These are phyloP conservation scores for Candida germanica DNA, from an alignment of 805 yeast species.

Conservation along the genomic window DNA sequence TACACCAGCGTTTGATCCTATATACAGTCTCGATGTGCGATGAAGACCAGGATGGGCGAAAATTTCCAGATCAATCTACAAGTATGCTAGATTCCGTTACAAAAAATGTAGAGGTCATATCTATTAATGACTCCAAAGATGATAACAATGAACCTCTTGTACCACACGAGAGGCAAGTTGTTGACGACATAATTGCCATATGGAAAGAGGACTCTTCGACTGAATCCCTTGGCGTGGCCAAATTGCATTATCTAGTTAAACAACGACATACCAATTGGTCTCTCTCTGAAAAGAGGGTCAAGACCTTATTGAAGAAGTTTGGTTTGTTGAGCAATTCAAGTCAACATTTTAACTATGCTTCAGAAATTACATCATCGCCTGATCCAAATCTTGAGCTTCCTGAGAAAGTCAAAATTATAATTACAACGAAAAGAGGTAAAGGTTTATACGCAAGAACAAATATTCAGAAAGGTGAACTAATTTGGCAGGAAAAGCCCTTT, in stretches of 20 bases:
- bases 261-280: slow-evolving; percentile 58
- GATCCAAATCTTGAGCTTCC: slow-evolving; percentile 47
- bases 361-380: slow-evolving; percentile 48
- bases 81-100: slow-evolving; percentile 9
- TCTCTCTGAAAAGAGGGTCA: slow-evolving; percentile 56
- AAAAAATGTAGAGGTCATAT: slow-evolving; percentile 31
- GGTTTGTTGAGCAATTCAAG: slow-evolving; percentile 42
- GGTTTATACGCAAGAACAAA: slow-evolving; percentile 52
- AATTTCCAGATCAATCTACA: neutral
- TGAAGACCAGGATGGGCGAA: slow-evolving; percentile 1
- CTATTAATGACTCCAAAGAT: slow-evolving; percentile 31
- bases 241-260: slow-evolving; percentile 51
- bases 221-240: slow-evolving; percentile 54
- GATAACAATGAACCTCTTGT: slow-evolving; percentile 24
- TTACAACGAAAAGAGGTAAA: slow-evolving; percentile 57
- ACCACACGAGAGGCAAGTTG: slow-evolving; percentile 60
- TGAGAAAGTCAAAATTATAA: slow-evolving; percentile 40
- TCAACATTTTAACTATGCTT: slow-evolving; percentile 47
- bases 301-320: slow-evolving; percentile 50
- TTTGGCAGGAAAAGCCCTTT: slow-evolving; percentile 62
- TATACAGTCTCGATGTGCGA: neutral
- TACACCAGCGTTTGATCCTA: neutral
- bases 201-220: slow-evolving; percentile 69
- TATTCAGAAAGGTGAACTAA: slow-evolving; percentile 47
- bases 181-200: slow-evolving; percentile 55